These are phyloP conservation scores for Corchorus olitorius DNA, from an alignment of 345 rosid genomes.

Conservation along the genomic window DNA sequence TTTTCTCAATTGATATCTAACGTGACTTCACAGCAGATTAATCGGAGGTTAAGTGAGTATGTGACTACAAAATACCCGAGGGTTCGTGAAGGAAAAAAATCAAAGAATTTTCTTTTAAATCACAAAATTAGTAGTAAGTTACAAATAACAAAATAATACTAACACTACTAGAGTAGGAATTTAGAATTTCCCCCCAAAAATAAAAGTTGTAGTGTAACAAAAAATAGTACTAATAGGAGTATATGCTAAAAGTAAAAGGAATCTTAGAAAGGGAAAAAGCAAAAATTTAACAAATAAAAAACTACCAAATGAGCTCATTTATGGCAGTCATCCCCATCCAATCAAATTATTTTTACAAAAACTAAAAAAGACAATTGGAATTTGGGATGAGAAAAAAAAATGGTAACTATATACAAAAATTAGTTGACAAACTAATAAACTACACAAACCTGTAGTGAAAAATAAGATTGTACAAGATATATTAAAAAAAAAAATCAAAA, in stretches of 20 bases:
- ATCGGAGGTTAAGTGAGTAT: no score
- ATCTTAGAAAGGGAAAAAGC: background rate
- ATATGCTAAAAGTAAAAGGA: background rate
- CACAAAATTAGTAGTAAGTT: background rate
- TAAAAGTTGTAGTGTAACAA: no score
- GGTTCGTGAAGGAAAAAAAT: background rate
- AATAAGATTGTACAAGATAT: background rate
- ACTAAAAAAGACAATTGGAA: background rate
- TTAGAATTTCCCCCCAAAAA: no score
- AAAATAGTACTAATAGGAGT: no score
- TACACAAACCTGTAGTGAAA: constrained; percentile 11
- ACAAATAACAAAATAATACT: background rate
- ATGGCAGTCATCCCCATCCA: background rate
- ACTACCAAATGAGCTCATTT: background rate
- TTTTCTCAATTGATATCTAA: no score
- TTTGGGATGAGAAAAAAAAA: background rate
- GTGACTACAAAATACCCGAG: no score
- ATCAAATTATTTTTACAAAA: background rate
- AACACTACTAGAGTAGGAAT: no score
- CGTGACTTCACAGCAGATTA: no score
- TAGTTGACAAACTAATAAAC: background rate
- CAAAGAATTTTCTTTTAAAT: background rate
- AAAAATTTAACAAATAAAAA: background rate
- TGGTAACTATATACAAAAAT: background rate
- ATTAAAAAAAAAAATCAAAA: background rate